These are phyloP conservation scores for Pistacia atlantica DNA, from an alignment of 345 rosid species.

Conservation along the genomic window DNA sequence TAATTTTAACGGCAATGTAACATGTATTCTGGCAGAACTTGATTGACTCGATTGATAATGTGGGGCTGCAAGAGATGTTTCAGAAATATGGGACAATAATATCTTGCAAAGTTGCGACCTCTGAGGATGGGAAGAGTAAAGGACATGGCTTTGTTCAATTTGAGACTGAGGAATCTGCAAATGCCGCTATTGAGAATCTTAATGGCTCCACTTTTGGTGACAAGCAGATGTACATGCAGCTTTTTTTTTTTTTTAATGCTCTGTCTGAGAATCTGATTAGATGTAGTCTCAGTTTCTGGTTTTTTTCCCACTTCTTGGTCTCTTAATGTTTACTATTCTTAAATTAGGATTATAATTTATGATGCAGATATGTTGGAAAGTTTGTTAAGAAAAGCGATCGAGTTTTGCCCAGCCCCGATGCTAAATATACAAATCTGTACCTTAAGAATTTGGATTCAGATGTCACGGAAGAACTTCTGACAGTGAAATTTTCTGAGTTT, in stretches of 20 bases:
- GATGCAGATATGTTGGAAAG: conserved; percentile 2
- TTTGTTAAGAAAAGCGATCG: conserved; percentile 10
- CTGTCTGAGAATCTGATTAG: conserved; percentile 52
- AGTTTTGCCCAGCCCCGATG: conserved; percentile 4
- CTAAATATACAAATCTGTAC: conserved; percentile 15
- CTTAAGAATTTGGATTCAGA: conserved; percentile 17
- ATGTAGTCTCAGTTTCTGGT: not conserved
- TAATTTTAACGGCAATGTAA: not conserved
- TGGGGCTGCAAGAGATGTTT: conserved; percentile 3
- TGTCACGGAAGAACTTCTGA: conserved; percentile 4
- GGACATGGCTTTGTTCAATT: conserved; percentile 80
- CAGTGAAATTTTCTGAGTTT: conserved; percentile 14
- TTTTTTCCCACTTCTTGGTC: not conserved
- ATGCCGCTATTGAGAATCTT: conserved; percentile 64
- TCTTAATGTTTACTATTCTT: not conserved
- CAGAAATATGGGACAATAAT: conserved; percentile 9
- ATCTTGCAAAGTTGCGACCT: conserved; percentile 67
- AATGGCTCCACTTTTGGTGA: conserved; percentile 24
- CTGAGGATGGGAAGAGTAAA: conserved; percentile 64
- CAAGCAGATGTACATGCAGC: conserved; percentile 11
- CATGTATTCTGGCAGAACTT: conserved; percentile 21
- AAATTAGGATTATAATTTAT: not conserved
- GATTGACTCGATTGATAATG: not conserved
- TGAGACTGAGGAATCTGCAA: conserved; percentile 61
- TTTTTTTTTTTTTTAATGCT: conserved; percentile 25